Evolutionary conservation across 352 stramenopile genomes (phyloP), one percentile per base, ranked within the genome.

Genomic region (Pythium guiyangense): DNA sequence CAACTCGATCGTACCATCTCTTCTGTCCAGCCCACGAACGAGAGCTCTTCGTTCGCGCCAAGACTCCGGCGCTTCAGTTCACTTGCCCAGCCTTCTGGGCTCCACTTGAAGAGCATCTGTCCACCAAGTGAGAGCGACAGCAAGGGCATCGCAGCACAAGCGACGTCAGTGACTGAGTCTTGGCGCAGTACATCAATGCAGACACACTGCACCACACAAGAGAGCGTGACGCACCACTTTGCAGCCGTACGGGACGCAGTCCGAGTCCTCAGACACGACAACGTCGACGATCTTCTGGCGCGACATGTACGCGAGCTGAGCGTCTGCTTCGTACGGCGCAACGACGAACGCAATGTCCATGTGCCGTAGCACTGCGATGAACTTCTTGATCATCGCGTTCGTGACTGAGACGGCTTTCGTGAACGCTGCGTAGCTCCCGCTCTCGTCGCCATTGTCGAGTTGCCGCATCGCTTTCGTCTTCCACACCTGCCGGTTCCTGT

Each of bases 241-340:
- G 74, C 93, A 98, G 9, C 95, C 92, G 66, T 99, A 99, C 4
- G 93, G 84, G 22, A 99, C 78, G 52, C 77, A 94, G 66, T 99
- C 97, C 47, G 87, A 97, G 69, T 99, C 97, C 69, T 99, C 96
- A 14, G 94, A 98, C 31, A 99, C 94, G 27, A 99, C 94, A 0
- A 88, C 78, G 60, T 99, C 96, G 42, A 98, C 72, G 31, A 97
- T 69, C 65, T 84, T 88, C 15, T 74, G 62, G 17, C 80, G 83
- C 25, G 82, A 93, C 18, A 99, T 57, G 62, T 95, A 98, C 4
- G 96, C 96, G 49, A 99, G 69, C 71, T 99, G 96, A n/a, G 96
- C 96, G 67, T 99, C 96, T 6, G 96, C 96, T 67, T 99, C 96
- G 62, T 98, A 99, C 11, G 97, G 97, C 14, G 97, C 96, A 2